Conservation (phyloP, 2,329 filamentous ascomycete genomes). For the Exophiala phaeomuriformis region DNA sequence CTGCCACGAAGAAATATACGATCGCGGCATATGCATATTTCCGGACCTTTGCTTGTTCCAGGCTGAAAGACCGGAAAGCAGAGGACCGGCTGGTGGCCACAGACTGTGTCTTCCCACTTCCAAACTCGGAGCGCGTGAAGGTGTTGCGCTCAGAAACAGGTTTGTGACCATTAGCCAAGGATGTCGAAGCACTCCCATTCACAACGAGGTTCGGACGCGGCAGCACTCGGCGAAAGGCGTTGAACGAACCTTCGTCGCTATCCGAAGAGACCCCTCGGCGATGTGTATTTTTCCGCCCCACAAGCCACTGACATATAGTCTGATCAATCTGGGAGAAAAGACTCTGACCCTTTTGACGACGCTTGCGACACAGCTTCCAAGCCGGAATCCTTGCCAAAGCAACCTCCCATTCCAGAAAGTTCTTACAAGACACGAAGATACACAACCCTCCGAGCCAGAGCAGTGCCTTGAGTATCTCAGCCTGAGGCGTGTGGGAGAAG, state of each 20-base stretch:
- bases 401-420: conserved; percentile 75
- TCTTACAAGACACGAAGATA: conserved; percentile 64
- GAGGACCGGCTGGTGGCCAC: conserved; percentile 34
- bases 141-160: conserved; percentile 18
- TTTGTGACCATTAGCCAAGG: background rate
- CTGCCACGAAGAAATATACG: conserved; percentile 61
- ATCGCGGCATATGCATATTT: conserved; percentile 81
- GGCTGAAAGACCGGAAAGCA: conserved; percentile 67
- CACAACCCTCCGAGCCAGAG: conserved; percentile 77
- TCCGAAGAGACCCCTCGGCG: conserved; percentile 9
- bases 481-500: conserved; percentile 72
- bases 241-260: conserved; percentile 6
- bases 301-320: conserved; percentile 10
- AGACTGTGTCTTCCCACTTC: background rate
- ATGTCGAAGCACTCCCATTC: conserved; percentile 12
- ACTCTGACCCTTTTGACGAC: conserved; percentile 6
- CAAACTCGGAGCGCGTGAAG: conserved; percentile 39
- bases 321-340: conserved; percentile 16
- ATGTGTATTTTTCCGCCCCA: background rate
- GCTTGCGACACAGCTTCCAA: conserved; percentile 61
- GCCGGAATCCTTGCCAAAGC: conserved; percentile 78
- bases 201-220: conserved; percentile 11
- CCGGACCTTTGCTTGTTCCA: conserved; percentile 63
- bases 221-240: conserved; percentile 1
- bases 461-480: conserved; percentile 73